phyloP scores from a whole-genome alignment of 1,284 basidiomycete species.

The Leccinum fallax region DNA sequence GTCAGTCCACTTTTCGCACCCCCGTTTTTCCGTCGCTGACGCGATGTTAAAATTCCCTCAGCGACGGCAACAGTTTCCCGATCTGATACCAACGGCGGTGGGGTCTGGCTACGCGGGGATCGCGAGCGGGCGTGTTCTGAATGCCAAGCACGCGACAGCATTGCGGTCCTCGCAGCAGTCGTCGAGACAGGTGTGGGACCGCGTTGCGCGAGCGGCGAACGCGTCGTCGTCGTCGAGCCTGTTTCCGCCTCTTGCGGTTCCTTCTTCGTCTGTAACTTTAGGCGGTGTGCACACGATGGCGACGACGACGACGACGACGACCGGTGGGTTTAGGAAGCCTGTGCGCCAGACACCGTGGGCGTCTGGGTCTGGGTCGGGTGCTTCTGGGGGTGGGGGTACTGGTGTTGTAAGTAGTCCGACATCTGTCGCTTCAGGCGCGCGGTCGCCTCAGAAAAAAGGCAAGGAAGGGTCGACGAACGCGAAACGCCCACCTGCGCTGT shows the following conservation, averaged over 20 bases:
- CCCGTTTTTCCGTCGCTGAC: background rate
- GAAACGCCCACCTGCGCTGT: constrained; percentile 47
- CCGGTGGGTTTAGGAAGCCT: constrained; percentile 33
- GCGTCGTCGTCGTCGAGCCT: constrained; percentile 47
- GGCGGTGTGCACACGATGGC: background rate
- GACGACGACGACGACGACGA: background rate
- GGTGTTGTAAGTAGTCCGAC: constrained; percentile 3
- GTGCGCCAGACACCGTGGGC: constrained; percentile 63
- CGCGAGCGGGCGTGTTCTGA: constrained; percentile 78
- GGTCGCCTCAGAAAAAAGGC: constrained; percentile 20
- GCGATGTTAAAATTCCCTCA: constrained; percentile 30
- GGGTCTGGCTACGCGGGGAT: constrained; percentile 77
- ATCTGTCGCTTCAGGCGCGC: background rate
- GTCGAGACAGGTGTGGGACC: constrained; percentile 77
- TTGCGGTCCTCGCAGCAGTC: constrained; percentile 58
- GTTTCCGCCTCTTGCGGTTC: constrained; percentile 48
- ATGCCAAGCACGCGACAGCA: constrained; percentile 76
- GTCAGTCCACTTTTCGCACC: constrained; percentile 27
- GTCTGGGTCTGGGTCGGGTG: constrained; percentile 24
- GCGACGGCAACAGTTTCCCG: constrained; percentile 86
- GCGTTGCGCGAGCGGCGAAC: constrained; percentile 83
- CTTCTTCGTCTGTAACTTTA: constrained; percentile 15
- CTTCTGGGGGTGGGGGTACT: constrained; percentile 19
- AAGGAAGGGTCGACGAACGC: background rate
- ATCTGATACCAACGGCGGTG: constrained; percentile 62